Evolutionary conservation across 768 basidiomycete genomes (phyloP), one percentile per base, ranked within the genome.

Genomic region (Leccinum boreale): DNA sequence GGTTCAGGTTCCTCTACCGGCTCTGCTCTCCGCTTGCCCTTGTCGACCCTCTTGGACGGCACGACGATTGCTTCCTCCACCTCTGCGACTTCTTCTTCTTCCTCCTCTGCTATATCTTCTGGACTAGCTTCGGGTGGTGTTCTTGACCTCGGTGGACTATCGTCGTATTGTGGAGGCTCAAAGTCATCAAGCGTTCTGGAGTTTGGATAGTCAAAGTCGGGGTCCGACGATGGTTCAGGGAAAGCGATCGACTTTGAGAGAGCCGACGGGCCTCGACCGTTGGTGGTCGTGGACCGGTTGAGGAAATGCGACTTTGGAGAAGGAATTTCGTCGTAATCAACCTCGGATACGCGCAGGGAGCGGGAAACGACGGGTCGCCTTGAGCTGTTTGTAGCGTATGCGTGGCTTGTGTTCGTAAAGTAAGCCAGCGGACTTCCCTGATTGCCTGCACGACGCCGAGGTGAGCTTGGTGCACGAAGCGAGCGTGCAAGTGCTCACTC

Each of bases 271-370:
- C 75, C 69, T 10, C 73, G 77, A 3, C 74, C 71, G 49, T 74
- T 73, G 23, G 62, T 55, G 33, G 69, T 58, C 6, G 73, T 70
- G 48, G 69, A 67, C 35, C 76, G 78, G 14, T 64, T 65, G 11
- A 67, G 61, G 3, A 28, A 48, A 26, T 70, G 70, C 7, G 73
- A 70, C 7, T 76, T 79, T 8, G 86, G 86, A 12, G 86, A 87
- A 1, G 86, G 86, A 1, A 87, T 76, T 49, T 77, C 69, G 69
- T 87, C 86, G 62, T 83, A 88, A 63, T 85, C 79, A 17, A 85
- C 67, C n/a, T 78, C 78, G 15, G 84, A 81, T 1, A 75, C 76
- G 7, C 82, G 83, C 57, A 75, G 70, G n/a, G 79, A 74, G 3
- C 84, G 79, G 21, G 78, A 75, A 4, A 75, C 74, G 28, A 73